phyloP scores from a whole-genome alignment of 192 early-diverging fungal genomes.

The Coemansia sp. region DNA sequence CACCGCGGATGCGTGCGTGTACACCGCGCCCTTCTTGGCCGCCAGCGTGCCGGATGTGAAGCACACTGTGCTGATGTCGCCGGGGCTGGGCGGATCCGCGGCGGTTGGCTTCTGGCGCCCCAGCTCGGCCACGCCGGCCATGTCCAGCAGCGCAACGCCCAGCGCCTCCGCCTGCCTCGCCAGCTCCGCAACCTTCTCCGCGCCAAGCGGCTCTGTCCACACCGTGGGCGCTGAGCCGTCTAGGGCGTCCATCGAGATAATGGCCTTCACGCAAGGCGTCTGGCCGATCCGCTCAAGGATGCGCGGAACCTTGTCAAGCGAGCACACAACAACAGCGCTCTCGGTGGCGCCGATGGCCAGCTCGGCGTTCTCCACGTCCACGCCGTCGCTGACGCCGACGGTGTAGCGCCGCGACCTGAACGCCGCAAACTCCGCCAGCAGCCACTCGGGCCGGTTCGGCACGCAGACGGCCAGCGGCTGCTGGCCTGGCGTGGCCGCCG shows the following conservation, averaged over 20 bases:
- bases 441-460: slow-evolving; percentile 71
- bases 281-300: slow-evolving; percentile 60
- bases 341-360: slow-evolving; percentile 79
- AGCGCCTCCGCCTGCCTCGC: slow-evolving; percentile 61
- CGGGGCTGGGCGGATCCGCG: slow-evolving; percentile 50
- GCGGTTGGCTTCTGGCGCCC: slow-evolving; percentile 62
- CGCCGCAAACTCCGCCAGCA: slow-evolving; percentile 63
- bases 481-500: slow-evolving; percentile 6
- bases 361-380: slow-evolving; percentile 69
- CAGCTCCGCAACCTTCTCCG: slow-evolving; percentile 32
- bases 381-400: slow-evolving; percentile 78
- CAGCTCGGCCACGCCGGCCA: slow-evolving; percentile 79
- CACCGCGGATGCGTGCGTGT: no score
- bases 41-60: slow-evolving; percentile 67
- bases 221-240: slow-evolving; percentile 39
- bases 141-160: slow-evolving; percentile 55
- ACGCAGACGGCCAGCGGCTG: slow-evolving; percentile 66
- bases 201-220: slow-evolving; percentile 22
- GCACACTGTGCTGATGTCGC: slow-evolving; percentile 69
- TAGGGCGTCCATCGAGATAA: slow-evolving; percentile 72
- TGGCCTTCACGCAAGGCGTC: slow-evolving; percentile 64
- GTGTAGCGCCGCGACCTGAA: slow-evolving; percentile 59
- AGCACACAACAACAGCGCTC: slow-evolving; percentile 61
- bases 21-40: slow-evolving; percentile 55
- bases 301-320: slow-evolving; percentile 66